Evolutionary conservation across 805 yeast species (phyloP), one percentile per base, ranked within the genome.

Genomic region (Zygosaccharomyces kombuchaensis): DNA sequence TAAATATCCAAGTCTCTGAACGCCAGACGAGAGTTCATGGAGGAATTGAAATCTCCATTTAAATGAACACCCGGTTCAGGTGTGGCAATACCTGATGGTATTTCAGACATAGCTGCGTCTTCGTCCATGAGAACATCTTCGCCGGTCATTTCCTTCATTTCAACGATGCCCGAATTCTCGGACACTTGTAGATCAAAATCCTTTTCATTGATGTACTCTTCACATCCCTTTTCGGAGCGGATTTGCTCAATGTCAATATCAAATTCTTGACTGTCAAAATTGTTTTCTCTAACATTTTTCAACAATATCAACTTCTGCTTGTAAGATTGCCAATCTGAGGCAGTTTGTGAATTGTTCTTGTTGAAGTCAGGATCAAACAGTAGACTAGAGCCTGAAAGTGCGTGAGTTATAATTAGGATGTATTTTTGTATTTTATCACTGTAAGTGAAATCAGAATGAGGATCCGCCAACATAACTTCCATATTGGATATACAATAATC

Each of bases 301-400:
- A 71, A 42, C 12, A 68, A 57, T 42, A 64, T 30, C 9, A 68
- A 44, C 45, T 60, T 67, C 36, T 46, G 50, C 35, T 48, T 48
- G 25, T 57, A 55, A 13, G 48, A 39, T 39, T 53, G 40, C 36
- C 51, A 42, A 6, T 51, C 54, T 9, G 26, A 22, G 1, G 52
- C 34, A 7, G 53, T 26, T 10, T 49, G 48, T 6, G 57, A 47
- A 9, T 50, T 52, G 32, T 52, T 48, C 36, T 54, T 78, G 36
- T 74, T 72, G 54, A 72, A 84, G 10, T 81, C 79, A 0, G 95
- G 87, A 59, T 88, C 96, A 55, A 86, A 78, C 30, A 89, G 67
- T 36, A 76, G 72, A 27, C 95, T 76, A 7, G 80, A 68, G 21
- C 96, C 96, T 34, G 90, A 78, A 3, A 84, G 53, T 0, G 80